phyloP scores from a whole-genome alignment of 257 asterid genomes.

The Solanum tarapatanum region DNA sequence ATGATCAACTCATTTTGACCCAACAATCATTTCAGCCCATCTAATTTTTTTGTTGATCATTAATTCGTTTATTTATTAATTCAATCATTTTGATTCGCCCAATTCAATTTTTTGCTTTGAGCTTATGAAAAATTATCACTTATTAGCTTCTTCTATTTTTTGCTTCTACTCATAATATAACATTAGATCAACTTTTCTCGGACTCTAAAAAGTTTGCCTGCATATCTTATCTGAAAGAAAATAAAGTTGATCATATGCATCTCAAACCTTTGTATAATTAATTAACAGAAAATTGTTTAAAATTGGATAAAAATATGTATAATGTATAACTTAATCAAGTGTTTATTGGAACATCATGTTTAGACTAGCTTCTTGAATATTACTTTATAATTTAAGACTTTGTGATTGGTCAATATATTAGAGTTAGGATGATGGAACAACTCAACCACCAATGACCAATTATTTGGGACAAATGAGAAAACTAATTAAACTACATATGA shows the following conservation, averaged over 20 bases:
- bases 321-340: not conserved
- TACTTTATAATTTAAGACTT: not conserved
- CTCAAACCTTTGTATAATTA: not conserved
- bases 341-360: not conserved
- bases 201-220: not conserved
- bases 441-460: not conserved
- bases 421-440: not conserved
- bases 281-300: not conserved
- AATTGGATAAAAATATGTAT: not conserved
- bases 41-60: no score
- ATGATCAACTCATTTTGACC: no score
- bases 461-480: not conserved
- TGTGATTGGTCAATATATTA: not conserved
- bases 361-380: not conserved
- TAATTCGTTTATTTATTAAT: no score
- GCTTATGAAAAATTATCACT: no score
- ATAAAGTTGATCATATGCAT: not conserved
- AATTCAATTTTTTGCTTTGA: no score
- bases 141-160: no score
- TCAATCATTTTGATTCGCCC: no score
- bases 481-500: not conserved
- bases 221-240: not conserved
- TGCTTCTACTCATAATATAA: no score
- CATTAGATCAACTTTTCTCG: not conserved
- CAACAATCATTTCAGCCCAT: no score